Evolutionary conservation across 257 asterid species (phyloP), one percentile per base, ranked within the genome.

Genomic region (Ajuga chamaepitys): DNA sequence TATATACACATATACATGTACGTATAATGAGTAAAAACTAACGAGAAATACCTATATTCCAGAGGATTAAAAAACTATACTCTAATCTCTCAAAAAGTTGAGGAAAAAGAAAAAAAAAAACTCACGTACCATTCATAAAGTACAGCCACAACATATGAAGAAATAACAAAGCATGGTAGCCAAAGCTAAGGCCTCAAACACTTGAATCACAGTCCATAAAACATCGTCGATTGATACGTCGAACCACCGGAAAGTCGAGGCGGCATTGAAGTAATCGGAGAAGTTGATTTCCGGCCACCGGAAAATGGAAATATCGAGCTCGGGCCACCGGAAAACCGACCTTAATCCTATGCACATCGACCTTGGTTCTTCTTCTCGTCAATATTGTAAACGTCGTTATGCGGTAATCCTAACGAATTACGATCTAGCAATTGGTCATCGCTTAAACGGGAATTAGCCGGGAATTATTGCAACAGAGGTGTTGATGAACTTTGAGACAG

Each of bases 141-240:
- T 84, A 78, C 88, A 86, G 42, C 91, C 91, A 74, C 87, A 84
- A 18, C 78, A 82, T 51, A 86, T 30, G 80, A 77, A 82, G 75
- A 82, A 86, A 63, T 54, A 86, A 52, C 80, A 79, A 20, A 84
- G 84, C 87, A 86, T 78, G 28, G 85, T 41, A 56, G 70, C 71
- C 71, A 86, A 66, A 58, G 79, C 81, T 10, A 83, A 54, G 51
- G 83, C 79, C 71, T 86, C 94, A 13, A 81, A 51, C 13, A 61
- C 71, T 9, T 72, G 70, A n/a, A 78, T 66, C 4, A 81, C 55
- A 41, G 72, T 70, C 90, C 90, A 86, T 57, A 81, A 9, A 40
- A 78, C 67, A 41, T 81, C 70, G 68, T 86, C 88, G 8, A 86
- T 7, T 54, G 84, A 77, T 17, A 68, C 51, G 4, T 78, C 83